phyloP scores from a whole-genome alignment of 2,329 filamentous ascomycete species.

The Scedosporium apiospermum region DNA sequence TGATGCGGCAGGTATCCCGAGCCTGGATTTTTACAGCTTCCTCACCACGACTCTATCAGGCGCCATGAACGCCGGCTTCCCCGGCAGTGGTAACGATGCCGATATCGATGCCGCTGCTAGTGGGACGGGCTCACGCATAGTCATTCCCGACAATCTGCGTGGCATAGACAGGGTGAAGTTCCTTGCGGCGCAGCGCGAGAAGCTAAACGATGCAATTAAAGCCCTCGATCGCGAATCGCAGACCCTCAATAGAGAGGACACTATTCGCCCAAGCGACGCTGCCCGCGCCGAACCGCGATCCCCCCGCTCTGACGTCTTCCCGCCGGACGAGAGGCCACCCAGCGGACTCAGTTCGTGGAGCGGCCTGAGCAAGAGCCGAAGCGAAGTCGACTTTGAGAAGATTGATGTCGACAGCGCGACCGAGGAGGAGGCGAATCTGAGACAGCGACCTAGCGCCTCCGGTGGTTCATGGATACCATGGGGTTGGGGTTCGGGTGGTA shows the following conservation, averaged over 20 bases:
- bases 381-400: constrained; percentile 83
- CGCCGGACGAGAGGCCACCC: constrained; percentile 25
- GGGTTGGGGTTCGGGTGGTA: constrained; percentile 27
- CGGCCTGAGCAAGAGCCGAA: constrained; percentile 68
- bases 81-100: constrained; percentile 10
- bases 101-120: constrained; percentile 16
- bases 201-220: constrained; percentile 61
- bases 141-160: constrained; percentile 63
- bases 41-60: constrained; percentile 65
- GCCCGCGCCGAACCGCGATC: constrained; percentile 14
- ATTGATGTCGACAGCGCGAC: constrained; percentile 65
- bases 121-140: constrained; percentile 22
- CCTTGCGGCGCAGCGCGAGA: constrained; percentile 70
- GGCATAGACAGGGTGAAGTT: constrained; percentile 60
- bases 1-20: constrained; percentile 27
- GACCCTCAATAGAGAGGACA: constrained; percentile 38
- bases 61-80: constrained; percentile 36
- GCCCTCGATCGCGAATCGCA: constrained; percentile 73
- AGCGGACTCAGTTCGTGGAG: constrained; percentile 40
- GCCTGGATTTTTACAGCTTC: constrained; percentile 65
- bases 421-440: constrained; percentile 37
- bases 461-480: constrained; percentile 40
- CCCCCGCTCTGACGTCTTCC: constrained; percentile 4
- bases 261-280: constrained; percentile 12
- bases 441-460: constrained; percentile 18